Evolutionary conservation across 768 basidiomycete genomes (phyloP), one percentile per base, ranked within the genome.

Genomic region (Suillus luteus): DNA sequence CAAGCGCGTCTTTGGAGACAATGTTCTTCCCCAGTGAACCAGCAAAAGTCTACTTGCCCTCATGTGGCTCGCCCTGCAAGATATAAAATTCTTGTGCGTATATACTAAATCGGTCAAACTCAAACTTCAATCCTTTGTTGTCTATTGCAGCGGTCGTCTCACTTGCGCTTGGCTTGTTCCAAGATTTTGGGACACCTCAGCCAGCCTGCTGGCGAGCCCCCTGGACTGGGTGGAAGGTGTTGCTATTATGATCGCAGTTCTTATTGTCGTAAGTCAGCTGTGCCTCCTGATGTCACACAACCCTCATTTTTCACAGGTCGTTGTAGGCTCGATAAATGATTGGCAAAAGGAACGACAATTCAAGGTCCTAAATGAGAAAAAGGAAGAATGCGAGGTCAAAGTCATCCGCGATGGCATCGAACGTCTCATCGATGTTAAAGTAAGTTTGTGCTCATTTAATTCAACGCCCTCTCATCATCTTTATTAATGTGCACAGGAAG

Each of bases 321-420:
- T 94, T 51, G 96, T 99, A 62, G 96, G 96, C 37, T 95, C 95
- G 15, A 68, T 98, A 51, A 99, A 98, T 71, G 97, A 99, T 76
- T 99, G 93, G 91, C 95, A 98, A 77, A 99, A 99, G 77, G 97
- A 99, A 76, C 88, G 89, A 2, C 97, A 99, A 77, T 99, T 99
- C 81, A 88, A 90, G 70, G 82, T 81, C 22, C 84, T 99, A 48
- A 99, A 98, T 71, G 92, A 91, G 69, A 91, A 96, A 77, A 96
- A 96, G 77, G 96, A 99, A 62, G 97, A 96, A 68, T 91, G 96
- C 31, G 86, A 83, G 7, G 87, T 95, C 69, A 95, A 95, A 76
- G 89, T 91, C 59, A 88, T 94, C 65, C 87, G 95, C 14, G 78
- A 85, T 62, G 89, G 88, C 38, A 73, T 80, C 11, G 92, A 95